phyloP scores from a whole-genome alignment of 2,329 filamentous ascomycete species.

The Xylariaceae sp. region DNA sequence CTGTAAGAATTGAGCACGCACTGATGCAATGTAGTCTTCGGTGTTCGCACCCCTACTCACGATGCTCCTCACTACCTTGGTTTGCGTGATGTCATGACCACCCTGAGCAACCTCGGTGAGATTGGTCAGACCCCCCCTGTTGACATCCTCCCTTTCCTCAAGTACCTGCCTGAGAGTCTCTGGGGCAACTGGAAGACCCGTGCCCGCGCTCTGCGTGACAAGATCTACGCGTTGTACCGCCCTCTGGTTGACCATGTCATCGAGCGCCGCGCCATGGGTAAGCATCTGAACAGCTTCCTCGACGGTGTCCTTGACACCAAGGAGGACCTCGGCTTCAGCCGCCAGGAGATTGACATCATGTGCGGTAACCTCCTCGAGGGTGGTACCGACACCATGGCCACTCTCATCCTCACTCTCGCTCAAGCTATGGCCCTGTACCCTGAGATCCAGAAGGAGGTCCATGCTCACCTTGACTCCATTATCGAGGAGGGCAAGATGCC shows the following conservation, averaged over 20 bases:
- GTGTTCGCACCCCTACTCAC: conserved; percentile 1
- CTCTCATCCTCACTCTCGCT: conserved; percentile 34
- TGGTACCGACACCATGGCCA: conserved; percentile 34
- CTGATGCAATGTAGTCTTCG: not conserved
- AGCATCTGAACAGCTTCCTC: conserved; percentile 6
- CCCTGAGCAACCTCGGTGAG: not conserved
- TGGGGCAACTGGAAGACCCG: conserved; percentile 10
- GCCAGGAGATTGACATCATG: conserved; percentile 36
- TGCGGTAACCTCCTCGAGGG: conserved; percentile 29
- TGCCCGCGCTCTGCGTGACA: not conserved
- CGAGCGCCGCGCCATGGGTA: not conserved
- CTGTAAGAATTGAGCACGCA: not conserved
- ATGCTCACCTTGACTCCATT: conserved; percentile 36
- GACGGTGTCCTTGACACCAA: conserved; percentile 16
- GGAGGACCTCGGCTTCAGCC: conserved; percentile 28
- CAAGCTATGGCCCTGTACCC: conserved; percentile 40
- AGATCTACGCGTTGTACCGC: not conserved
- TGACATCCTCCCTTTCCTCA: conserved; percentile 16
- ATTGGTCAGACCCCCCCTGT: conserved; percentile 14
- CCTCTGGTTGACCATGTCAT: not conserved
- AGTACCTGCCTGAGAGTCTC: conserved; percentile 9
- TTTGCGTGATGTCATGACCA: not conserved
- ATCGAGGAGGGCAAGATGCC: conserved; percentile 35
- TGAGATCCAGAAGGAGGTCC: conserved; percentile 36
- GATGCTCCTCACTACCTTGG: conserved; percentile 4